These are phyloP conservation scores for Stromatinia cepivora DNA, from an alignment of 2,329 filamentous ascomycete species.

Conservation along the genomic window DNA sequence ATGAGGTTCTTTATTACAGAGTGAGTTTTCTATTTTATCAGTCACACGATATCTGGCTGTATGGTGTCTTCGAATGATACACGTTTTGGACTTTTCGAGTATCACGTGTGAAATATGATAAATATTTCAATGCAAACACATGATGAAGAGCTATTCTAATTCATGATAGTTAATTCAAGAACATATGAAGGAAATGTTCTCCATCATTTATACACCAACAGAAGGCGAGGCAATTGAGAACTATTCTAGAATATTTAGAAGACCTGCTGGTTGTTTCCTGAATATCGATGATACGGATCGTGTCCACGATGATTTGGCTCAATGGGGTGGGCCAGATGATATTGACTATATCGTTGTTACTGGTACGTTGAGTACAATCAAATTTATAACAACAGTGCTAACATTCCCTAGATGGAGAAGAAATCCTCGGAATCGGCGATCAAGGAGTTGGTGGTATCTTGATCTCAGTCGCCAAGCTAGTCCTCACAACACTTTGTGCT, in stretches of 20 bases:
- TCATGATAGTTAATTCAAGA: slow-evolving; percentile 64
- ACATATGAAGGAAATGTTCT: slow-evolving; percentile 84
- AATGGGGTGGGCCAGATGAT: slow-evolving; percentile 70
- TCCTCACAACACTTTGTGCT: slow-evolving; percentile 81
- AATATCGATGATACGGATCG: slow-evolving; percentile 68
- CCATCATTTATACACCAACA: slow-evolving; percentile 87
- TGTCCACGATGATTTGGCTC: slow-evolving; percentile 64
- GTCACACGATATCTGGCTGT: background rate
- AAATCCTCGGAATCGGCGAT: slow-evolving; percentile 87
- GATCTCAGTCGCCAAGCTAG: slow-evolving; percentile 81
- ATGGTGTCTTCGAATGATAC: background rate
- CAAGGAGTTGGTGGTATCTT: slow-evolving; percentile 83
- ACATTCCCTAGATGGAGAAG: slow-evolving; percentile 51
- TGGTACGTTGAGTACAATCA: slow-evolving; percentile 56
- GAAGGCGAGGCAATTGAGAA: slow-evolving; percentile 87
- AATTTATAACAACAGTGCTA: slow-evolving; percentile 16
- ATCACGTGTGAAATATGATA: background rate
- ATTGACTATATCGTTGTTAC: slow-evolving; percentile 88
- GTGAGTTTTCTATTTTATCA: slow-evolving; percentile 45
- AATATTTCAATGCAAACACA: background rate
- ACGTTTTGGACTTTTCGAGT: background rate
- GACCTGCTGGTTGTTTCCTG: slow-evolving; percentile 78
- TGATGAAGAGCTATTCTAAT: background rate
- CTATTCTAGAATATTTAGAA: slow-evolving; percentile 75
- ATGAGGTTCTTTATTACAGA: slow-evolving; percentile 77